These are phyloP conservation scores for Blumeriella jaapii DNA, from an alignment of 2,329 filamentous ascomycete genomes.

Conservation along the genomic window DNA sequence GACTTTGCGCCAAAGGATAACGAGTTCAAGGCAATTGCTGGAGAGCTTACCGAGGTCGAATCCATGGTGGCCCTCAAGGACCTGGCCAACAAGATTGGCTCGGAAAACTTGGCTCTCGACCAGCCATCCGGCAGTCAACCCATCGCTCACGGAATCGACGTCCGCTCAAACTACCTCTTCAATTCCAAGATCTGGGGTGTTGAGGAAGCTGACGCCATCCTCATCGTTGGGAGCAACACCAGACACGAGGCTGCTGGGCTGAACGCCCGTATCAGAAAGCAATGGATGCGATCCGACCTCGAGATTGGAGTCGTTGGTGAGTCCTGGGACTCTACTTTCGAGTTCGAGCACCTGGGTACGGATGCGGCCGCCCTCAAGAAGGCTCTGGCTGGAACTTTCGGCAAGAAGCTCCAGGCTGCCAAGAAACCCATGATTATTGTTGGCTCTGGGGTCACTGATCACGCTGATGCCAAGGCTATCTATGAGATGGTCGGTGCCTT, in stretches of 20 bases:
- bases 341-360: slow-evolving; percentile 80
- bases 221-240: slow-evolving; percentile 90
- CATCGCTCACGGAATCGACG: slow-evolving; percentile 82
- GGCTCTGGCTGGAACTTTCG: slow-evolving; percentile 75
- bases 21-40: slow-evolving; percentile 92
- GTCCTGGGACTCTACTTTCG: slow-evolving; percentile 86
- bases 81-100: slow-evolving; percentile 88
- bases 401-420: slow-evolving; percentile 79
- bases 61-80: slow-evolving; percentile 95
- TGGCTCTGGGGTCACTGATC: slow-evolving; percentile 84
- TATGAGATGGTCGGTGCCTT: slow-evolving; percentile 86
- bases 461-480: slow-evolving; percentile 80
- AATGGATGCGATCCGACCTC: slow-evolving; percentile 91
- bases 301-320: slow-evolving; percentile 88
- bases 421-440: slow-evolving; percentile 96
- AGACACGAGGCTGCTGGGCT: slow-evolving; percentile 90
- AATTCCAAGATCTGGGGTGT: slow-evolving; percentile 92
- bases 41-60: slow-evolving; percentile 84
- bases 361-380: slow-evolving; percentile 73
- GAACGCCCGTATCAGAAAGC: slow-evolving; percentile 94
- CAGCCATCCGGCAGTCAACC: slow-evolving; percentile 75
- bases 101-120: slow-evolving; percentile 89
- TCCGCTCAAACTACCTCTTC: slow-evolving; percentile 91
- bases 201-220: slow-evolving; percentile 83
- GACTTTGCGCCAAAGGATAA: slow-evolving; percentile 73